phyloP scores from a whole-genome alignment of 495 filamentous ascomycete species.

The Hypoxylon intermedium region DNA sequence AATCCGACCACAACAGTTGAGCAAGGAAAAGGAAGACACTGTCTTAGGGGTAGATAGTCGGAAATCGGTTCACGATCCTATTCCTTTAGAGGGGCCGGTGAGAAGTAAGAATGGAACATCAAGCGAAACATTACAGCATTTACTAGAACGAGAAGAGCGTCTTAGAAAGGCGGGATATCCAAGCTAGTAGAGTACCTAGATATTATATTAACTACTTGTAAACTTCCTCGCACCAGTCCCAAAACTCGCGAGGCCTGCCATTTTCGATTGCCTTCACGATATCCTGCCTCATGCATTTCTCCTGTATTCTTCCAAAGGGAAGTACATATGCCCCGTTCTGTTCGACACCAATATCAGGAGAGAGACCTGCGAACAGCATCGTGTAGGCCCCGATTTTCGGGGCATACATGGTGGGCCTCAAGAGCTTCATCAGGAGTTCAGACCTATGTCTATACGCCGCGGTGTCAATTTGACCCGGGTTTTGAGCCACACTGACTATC shows the following conservation, averaged over 20 bases:
- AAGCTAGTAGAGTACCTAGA: not conserved
- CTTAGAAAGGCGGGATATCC: not conserved
- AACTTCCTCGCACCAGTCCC: slow-evolving; percentile 1
- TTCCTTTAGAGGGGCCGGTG: not conserved
- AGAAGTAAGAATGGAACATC: not conserved
- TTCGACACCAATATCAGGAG: slow-evolving; percentile 40
- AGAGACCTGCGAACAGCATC: slow-evolving; percentile 50
- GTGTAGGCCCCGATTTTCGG: slow-evolving; percentile 51
- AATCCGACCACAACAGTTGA: slow-evolving; percentile 3
- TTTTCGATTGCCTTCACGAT: not conserved
- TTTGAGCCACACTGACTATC: slow-evolving; percentile 47
- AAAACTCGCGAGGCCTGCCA: not conserved
- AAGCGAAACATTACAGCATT: not conserved
- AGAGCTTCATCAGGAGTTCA: slow-evolving; percentile 19
- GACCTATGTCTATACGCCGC: slow-evolving; percentile 4
- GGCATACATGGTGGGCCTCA: slow-evolving; percentile 32
- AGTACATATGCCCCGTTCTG: slow-evolving; percentile 4
- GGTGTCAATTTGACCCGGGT: slow-evolving; percentile 47
- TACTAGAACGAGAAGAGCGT: not conserved
- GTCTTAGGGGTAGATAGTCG: slow-evolving; percentile 10
- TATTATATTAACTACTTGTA: not conserved
- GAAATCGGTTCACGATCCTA: not conserved
- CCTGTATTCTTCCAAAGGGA: slow-evolving; percentile 4
- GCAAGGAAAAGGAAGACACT: slow-evolving; percentile 1
- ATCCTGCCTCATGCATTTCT: not conserved